Conservation (phyloP, 768 basidiomycete species). For the Harrya chromipes region DNA sequence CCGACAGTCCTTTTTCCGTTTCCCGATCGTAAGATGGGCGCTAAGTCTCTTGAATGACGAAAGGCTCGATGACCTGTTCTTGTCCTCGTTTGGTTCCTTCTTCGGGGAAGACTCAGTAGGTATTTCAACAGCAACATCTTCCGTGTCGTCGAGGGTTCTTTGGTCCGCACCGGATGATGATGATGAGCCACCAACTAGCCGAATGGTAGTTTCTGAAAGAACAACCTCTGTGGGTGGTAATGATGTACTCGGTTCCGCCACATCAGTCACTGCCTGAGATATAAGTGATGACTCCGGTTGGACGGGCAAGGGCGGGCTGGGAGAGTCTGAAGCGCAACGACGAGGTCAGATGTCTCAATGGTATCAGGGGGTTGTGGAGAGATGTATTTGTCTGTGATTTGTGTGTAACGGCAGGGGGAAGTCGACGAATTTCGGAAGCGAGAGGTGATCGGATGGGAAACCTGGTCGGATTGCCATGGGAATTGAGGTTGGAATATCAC, state of each 20-base stretch:
- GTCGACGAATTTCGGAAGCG: too few species aligned
- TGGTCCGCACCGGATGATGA: conserved; percentile 30
- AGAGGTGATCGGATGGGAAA: too few species aligned
- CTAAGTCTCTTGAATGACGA: conserved; percentile 57
- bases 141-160: conserved; percentile 31
- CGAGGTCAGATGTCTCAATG: too few species aligned
- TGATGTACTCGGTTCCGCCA: conserved; percentile 9
- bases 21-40: conserved; percentile 36
- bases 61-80: conserved; percentile 50
- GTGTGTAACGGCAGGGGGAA: too few species aligned
- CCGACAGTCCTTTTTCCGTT: conserved; percentile 48
- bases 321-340: too few species aligned
- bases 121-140: conserved; percentile 35
- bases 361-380: too few species aligned
- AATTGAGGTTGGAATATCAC: too few species aligned
- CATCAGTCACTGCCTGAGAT: conserved; percentile 1
- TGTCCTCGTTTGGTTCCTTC: conserved; percentile 44
- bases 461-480: too few species aligned
- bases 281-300: conserved; percentile 6
- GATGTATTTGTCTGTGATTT: too few species aligned
- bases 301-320: conserved; percentile 30
- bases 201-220: conserved; percentile 45
- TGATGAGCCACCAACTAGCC: conserved; percentile 56
- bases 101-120: conserved; percentile 19
- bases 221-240: conserved; percentile 12